Evolutionary conservation across 805 yeast genomes (phyloP), one percentile per base, ranked within the genome.

Genomic region (Wickerhamomyces hampshirensis): DNA sequence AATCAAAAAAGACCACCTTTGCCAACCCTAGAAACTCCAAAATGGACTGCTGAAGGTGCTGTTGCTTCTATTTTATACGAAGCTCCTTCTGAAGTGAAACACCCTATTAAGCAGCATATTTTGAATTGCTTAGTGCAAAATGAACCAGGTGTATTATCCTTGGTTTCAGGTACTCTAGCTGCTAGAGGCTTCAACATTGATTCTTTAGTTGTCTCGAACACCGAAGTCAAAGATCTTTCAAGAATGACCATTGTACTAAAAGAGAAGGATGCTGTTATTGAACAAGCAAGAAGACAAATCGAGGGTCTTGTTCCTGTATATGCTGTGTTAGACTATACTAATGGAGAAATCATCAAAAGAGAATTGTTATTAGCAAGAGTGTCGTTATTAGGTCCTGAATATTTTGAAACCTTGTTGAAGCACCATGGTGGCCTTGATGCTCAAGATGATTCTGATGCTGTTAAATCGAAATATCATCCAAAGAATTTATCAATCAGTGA

Each of bases 151-250:
- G 98, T 93, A 31, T 69, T 93, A 53, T 82, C 95, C 24, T 77
- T 91, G 37, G 85, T 93, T 29, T 84, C 97, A 6, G 96, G 97
- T 37, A 88, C 95, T 36, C 73, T 93, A 49, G 98, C 98, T 26
- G 98, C 97, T 27, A 76, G 98, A 62, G 98, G 98, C 13, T 93
- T 93, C 77, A 93, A 93, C 68, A 93, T 93, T 56, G 98, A 93
- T 62, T 91, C 98, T 9, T 73, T 93, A 46, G 96, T 93, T 40
- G 98, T 93, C 31, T 91, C 96, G 60, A 85, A 81, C 68, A 93
- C 98, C 27, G 98, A 91, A 61, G 97, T 93, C 41, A 79, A 82
- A 62, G 97, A 93, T 58, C 73, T 93, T 50, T 85, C 96, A 21
- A 76, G 98, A 60, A 93, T 93, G 98, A 93, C 98, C 6, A 86